These are phyloP conservation scores for Triglochin maritima DNA, from an alignment of 106 monocot species.

Conservation along the genomic window DNA sequence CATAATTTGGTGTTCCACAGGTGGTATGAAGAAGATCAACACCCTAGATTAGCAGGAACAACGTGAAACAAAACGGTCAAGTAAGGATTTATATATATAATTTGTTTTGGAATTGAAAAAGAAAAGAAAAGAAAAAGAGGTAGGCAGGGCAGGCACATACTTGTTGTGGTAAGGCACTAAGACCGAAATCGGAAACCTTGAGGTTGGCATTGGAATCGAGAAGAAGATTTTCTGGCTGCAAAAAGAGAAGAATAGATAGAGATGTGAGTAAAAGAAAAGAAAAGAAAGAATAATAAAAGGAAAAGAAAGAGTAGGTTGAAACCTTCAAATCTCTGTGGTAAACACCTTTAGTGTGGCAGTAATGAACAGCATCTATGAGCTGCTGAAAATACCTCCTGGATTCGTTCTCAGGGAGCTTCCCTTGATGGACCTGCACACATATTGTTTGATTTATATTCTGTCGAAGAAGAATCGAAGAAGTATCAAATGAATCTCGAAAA, in stretches of 20 bases:
- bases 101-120: not conserved
- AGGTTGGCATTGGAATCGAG: constrained; percentile 72
- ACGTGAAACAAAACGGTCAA: not conserved
- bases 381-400: constrained; percentile 79
- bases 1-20: constrained; percentile 97
- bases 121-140: not conserved
- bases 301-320: not conserved
- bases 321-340: constrained; percentile 98
- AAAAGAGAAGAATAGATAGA: constrained; percentile 6
- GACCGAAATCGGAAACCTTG: constrained; percentile 95
- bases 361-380: constrained; percentile 81
- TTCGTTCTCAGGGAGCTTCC: constrained; percentile 63
- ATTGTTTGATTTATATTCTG: not conserved
- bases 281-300: constrained; percentile 6
- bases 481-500: not conserved
- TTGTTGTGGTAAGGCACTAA: constrained; percentile 74
- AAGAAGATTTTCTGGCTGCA: constrained; percentile 97
- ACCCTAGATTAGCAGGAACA: constrained; percentile 40
- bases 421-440: constrained; percentile 43
- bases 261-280: not conserved
- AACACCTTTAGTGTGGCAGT: constrained; percentile 87
- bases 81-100: too few species aligned
- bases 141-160: constrained; percentile 26
- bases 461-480: not conserved
- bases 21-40: constrained; percentile 82